A percentile compares a stretch with the other conserved stretches of the same genome.
Evolutionary conservation across 1,284 basidiomycete species (phyloP).

Genomic region (Trichosporon ovoides): DNA sequence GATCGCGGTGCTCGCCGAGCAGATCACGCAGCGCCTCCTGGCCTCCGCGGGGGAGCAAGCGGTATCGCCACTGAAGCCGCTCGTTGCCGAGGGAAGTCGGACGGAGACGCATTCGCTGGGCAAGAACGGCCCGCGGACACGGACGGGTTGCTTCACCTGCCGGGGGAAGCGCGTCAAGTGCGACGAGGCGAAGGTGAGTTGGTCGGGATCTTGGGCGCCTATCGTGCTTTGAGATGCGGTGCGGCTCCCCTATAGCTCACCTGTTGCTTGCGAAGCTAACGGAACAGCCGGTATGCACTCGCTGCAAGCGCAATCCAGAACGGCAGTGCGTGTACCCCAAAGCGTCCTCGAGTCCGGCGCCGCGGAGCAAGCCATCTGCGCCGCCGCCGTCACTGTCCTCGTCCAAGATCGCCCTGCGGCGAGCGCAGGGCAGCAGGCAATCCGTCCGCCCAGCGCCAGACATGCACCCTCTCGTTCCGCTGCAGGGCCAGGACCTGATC

Average conservation of each 20-base stretch:
- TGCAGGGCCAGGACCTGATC: slow-evolving; percentile 8
- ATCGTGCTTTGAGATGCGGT: too few relatives aligned
- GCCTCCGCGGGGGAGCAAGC: too few relatives aligned
- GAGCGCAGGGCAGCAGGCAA: neutral
- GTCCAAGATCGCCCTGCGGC: neutral
- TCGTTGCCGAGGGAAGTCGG: neutral
- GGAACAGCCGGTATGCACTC: slow-evolving; percentile 13
- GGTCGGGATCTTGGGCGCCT: too few relatives aligned
- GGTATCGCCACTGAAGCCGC: neutral
- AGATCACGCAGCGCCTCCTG: neutral
- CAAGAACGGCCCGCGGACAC: slow-evolving; percentile 14
- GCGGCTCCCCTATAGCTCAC: neutral
- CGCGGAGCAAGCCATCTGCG: neutral
- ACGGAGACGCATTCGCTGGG: slow-evolving; percentile 5
- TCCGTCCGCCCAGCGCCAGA: neutral
- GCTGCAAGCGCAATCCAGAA: slow-evolving; percentile 15
- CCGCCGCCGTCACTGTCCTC: neutral
- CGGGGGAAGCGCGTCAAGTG: slow-evolving; percentile 18
- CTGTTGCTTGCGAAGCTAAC: neutral
- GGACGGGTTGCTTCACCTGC: slow-evolving; percentile 20
- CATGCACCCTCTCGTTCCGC: neutral
- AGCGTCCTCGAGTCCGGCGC: neutral
- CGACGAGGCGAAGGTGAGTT: slow-evolving; percentile 17
- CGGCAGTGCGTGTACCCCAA: slow-evolving; percentile 18
- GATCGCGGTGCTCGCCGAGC: slow-evolving; percentile 13